Conservation (phyloP, 2,329 filamentous ascomycete genomes). For the Fusarium sambucinum region DNA sequence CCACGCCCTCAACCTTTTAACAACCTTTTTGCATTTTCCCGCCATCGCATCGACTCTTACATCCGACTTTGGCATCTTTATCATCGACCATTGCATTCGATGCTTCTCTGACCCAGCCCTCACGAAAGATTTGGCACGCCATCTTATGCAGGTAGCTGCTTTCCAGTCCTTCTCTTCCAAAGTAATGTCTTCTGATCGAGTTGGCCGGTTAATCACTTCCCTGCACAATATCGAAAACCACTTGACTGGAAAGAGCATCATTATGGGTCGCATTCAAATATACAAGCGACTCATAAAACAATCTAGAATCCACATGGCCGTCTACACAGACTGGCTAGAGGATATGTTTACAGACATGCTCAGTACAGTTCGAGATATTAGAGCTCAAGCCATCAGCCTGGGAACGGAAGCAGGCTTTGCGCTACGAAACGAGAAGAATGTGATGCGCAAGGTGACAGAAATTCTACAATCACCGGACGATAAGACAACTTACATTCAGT, state of each 20-base stretch:
- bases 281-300: slow-evolving; percentile 83
- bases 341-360: slow-evolving; percentile 87
- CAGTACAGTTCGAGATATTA: slow-evolving; percentile 81
- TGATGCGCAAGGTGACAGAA: slow-evolving; percentile 75
- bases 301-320: slow-evolving; percentile 75
- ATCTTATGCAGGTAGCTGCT: slow-evolving; percentile 83
- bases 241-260: slow-evolving; percentile 82
- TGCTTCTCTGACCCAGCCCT: slow-evolving; percentile 75
- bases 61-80: slow-evolving; percentile 81
- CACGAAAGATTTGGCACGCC: slow-evolving; percentile 82
- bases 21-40: slow-evolving; percentile 79
- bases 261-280: slow-evolving; percentile 80
- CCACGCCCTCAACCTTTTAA: slow-evolving; percentile 82
- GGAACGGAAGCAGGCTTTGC: slow-evolving; percentile 77
- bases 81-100: slow-evolving; percentile 83
- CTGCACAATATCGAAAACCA: slow-evolving; percentile 80
- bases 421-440: slow-evolving; percentile 75
- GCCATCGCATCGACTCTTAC: slow-evolving; percentile 77
- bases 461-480: slow-evolving; percentile 65
- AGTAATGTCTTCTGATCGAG: slow-evolving; percentile 78
- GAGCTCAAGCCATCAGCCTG: slow-evolving; percentile 78
- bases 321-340: slow-evolving; percentile 81
- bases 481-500: slow-evolving; percentile 75
- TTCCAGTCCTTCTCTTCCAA: slow-evolving; percentile 82
- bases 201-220: slow-evolving; percentile 76